Evolutionary conservation across 805 yeast genomes (phyloP), one percentile per base, ranked within the genome.

Genomic region (Wickerhamiella kazuoi): DNA sequence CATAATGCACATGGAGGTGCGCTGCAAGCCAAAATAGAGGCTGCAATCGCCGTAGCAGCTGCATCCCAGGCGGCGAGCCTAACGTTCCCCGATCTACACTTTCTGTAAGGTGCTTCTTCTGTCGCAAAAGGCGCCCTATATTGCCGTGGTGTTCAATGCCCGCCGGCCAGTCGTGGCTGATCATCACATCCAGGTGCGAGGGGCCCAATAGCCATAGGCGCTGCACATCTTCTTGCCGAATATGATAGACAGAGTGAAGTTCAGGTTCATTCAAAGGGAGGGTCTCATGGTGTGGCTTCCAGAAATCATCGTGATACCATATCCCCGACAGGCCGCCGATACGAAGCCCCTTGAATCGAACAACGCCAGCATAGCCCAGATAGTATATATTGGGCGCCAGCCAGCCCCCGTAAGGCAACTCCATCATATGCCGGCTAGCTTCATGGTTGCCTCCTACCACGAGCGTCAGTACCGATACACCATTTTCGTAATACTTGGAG

Each of bases 381-480:
- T 74, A 90, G 56, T 77, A 90, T 13, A 90, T 81, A 45, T 78
- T 76, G 1, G 83, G 81, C 1, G 94, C 93, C 1, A 80, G 86
- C 81, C 87, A 90, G 0, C 98, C 98, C 11, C 98, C 98, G 54
- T 67, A 69, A 43, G 71, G 72, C 42, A 86, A 59, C 48, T 79
- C 83, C 44, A 69, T 62, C 45, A 90, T 53, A 53, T 79, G 81
- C 43, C 76, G 72, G 42, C 93, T 80, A 3, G 90, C 75, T 53
- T 90, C 98, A 52, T 90, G 98, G 57, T 90, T 90, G 0, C 98
- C 98, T 2, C 98, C 97, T 32, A 90, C 72, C 47, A 87, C 79
- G 0, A 90, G 48, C 0, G 97, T 87, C 24, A 74, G 57, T 1
- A 78, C 65, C 0, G 95, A 94, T 0, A 94, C 94, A 21, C 39